Evolutionary conservation across 2,329 filamentous ascomycete species (phyloP).

Genomic region (Macrophomina tecta): DNA sequence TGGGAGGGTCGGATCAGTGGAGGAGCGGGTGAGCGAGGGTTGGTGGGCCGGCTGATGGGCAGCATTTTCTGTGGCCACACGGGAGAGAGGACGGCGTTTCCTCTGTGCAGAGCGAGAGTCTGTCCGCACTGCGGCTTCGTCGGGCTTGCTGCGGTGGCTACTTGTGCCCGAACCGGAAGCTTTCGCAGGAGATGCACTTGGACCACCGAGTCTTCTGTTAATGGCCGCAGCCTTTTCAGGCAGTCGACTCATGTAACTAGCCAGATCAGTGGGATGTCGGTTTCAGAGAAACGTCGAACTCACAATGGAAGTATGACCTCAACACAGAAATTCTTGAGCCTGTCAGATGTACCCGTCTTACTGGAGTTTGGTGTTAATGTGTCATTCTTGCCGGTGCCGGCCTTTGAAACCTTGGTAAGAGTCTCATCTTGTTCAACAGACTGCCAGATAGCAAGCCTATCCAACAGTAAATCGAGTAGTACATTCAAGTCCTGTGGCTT

Average conservation of each 20-base stretch:
- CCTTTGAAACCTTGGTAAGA: constrained; percentile 37
- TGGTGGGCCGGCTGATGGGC: constrained; percentile 50
- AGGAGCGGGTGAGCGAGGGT: constrained; percentile 71
- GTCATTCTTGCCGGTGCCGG: constrained; percentile 33
- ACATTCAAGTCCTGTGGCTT: constrained; percentile 70
- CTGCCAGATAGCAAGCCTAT: constrained; percentile 84
- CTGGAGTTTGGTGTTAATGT: constrained; percentile 34
- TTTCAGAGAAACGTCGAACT: constrained; percentile 39
- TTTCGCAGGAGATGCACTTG: constrained; percentile 64
- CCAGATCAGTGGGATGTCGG: not conserved
- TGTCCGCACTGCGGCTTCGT: constrained; percentile 38
- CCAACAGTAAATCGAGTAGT: constrained; percentile 74
- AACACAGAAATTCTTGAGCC: constrained; percentile 76
- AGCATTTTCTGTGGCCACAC: constrained; percentile 64
- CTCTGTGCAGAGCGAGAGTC: constrained; percentile 45
- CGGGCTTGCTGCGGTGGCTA: constrained; percentile 47
- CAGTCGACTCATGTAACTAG: constrained; percentile 75
- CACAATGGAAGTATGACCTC: constrained; percentile 83
- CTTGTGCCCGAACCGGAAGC: constrained; percentile 53
- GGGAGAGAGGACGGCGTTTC: constrained; percentile 62
- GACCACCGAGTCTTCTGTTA: constrained; percentile 78
- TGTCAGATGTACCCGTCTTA: constrained; percentile 56
- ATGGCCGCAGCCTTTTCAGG: constrained; percentile 73
- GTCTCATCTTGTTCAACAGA: constrained; percentile 68
- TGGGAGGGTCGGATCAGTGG: constrained; percentile 63